These are phyloP conservation scores for Mycosphaerella sp. DNA, from an alignment of 2,329 filamentous ascomycete genomes.

Conservation along the genomic window DNA sequence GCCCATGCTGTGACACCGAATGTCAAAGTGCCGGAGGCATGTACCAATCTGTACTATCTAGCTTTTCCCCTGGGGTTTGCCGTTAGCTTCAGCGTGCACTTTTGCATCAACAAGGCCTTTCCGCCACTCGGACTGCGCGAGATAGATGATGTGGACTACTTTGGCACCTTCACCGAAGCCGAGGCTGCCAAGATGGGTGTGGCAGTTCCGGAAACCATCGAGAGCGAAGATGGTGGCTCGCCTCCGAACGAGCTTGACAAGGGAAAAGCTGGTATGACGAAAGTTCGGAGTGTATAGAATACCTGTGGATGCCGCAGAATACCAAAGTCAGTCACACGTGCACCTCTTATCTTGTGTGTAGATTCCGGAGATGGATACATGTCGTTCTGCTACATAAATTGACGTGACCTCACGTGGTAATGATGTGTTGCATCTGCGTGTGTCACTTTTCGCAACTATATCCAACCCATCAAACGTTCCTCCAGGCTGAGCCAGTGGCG, in stretches of 20 bases:
- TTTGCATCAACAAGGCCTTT: slow-evolving; percentile 30
- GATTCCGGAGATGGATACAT: no score
- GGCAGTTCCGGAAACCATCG: slow-evolving; percentile 15
- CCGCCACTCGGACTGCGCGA: slow-evolving; percentile 32
- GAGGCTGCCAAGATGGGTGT: slow-evolving; percentile 24
- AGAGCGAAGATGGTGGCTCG: slow-evolving; percentile 8
- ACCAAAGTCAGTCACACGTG: no score
- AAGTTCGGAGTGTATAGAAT: not conserved
- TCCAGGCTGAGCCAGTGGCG: no score
- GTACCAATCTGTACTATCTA: slow-evolving; percentile 40
- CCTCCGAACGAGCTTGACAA: slow-evolving; percentile 5
- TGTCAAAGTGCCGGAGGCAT: slow-evolving; percentile 36
- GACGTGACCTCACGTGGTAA: no score
- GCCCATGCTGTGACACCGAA: slow-evolving; percentile 39
- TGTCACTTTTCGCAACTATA: no score
- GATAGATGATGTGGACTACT: slow-evolving; percentile 34
- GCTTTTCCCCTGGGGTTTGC: slow-evolving; percentile 39
- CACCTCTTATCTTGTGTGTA: no score
- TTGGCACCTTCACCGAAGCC: slow-evolving; percentile 32
- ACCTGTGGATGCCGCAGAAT: no score
- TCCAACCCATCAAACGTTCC: no score
- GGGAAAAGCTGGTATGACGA: not conserved
- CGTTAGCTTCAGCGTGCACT: slow-evolving; percentile 37
- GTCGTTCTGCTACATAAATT: no score
- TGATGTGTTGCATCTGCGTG: no score